phyloP scores from a whole-genome alignment of 306 rosid species.

The Spatholobus suberectus region DNA sequence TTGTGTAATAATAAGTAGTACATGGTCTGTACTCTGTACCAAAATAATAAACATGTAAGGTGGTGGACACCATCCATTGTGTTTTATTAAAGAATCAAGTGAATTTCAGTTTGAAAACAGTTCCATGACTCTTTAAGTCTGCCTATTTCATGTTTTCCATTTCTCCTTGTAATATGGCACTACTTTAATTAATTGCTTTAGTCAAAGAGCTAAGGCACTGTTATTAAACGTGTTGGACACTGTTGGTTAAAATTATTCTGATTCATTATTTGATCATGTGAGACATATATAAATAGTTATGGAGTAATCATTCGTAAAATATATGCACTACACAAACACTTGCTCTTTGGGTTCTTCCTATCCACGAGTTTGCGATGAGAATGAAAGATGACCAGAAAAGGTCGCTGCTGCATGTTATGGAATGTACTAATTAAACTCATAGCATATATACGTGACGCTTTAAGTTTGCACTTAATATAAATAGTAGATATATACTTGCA shows the following conservation, averaged over 20 bases:
- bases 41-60: slow-evolving; percentile 26
- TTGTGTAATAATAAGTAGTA: slow-evolving; percentile 36
- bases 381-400: background rate
- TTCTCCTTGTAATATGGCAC: background rate
- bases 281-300: background rate
- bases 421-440: background rate
- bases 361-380: background rate
- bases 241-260: background rate
- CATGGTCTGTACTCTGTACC: background rate
- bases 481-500: too few relatives aligned
- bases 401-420: too few relatives aligned
- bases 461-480: background rate
- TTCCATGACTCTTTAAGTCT: background rate
- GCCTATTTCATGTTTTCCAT: background rate
- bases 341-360: background rate
- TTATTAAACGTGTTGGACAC: background rate
- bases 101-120: slow-evolving; percentile 16
- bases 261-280: background rate
- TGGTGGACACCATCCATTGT: slow-evolving; percentile 14
- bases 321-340: too few relatives aligned
- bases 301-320: too few relatives aligned
- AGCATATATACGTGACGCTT: background rate
- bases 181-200: background rate
- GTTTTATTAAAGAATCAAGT: slow-evolving; percentile 18
- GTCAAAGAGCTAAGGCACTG: background rate